Evolutionary conservation across 345 rosid species (phyloP), one percentile per base, ranked within the genome.

Genomic region (Boechera retrofracta): DNA sequence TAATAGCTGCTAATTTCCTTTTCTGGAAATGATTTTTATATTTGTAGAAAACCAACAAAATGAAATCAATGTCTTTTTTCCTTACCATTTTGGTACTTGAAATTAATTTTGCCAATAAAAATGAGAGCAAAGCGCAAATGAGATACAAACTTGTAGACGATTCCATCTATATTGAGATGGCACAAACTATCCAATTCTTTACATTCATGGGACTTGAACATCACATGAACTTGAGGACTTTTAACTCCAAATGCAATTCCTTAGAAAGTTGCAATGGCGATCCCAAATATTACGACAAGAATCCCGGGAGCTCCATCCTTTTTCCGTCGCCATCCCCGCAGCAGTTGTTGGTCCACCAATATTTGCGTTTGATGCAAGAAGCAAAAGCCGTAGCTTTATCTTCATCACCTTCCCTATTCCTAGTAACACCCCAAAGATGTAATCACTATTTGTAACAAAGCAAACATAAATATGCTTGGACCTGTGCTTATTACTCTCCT

Each of bases 281-380:
- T 82, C 41, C 91, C 89, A 64, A 89, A 89, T 63, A 88, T 91
- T 59, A 89, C 89, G 0, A 86, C 89, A 10, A 91, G 87, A 76
- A 86, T 85, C 45, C 85, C 81, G 0, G 91, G 90, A 87, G 18
- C 12, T 76, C 91, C 89, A 86, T 41, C 90, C 89, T 75, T 89
- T 89, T 11, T 92, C 89, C 0, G 88, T 90, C 16, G 90, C 96
- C 98, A 92, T 89, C 63, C 94, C 87, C 0, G 87, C 88, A 24
- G 96, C 93, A 6, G 96, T 90, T 39, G 92, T 89, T 2, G 92
- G 96, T 35, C 98, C 92, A 54, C 96, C 96, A 12, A 90, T 82
- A 58, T 86, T 92, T 7, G 98, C 96, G 80, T 89, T 90, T 41
- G 94, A 92, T 54, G 98, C 92, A 10, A 92, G 57, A 33, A 92